A percentile compares a stretch with the other conserved stretches of the same genome.
These are phyloP conservation scores for Thelonectria discophora DNA, from an alignment of 2,329 filamentous ascomycete genomes.

Conservation along the genomic window DNA sequence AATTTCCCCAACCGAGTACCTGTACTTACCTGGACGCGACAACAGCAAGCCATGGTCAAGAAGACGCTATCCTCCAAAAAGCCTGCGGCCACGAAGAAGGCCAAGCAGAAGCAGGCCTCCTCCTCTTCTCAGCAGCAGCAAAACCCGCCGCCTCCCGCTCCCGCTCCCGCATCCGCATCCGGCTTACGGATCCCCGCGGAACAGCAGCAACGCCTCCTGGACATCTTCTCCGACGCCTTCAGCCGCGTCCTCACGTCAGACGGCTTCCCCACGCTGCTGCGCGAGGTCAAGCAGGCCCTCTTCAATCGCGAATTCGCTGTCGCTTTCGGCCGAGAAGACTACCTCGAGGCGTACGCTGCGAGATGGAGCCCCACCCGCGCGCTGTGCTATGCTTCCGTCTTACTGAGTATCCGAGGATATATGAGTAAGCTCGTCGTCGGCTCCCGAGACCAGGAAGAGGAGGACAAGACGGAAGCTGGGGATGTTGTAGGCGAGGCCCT, in stretches of 20 bases:
- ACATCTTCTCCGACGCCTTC: conserved; percentile 77
- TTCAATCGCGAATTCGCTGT: conserved; percentile 84
- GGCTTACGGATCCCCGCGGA: conserved; percentile 34
- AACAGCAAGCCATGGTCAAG: conserved; percentile 37
- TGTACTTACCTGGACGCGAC: neutral
- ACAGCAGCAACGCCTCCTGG: conserved; percentile 77
- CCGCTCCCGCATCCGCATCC: neutral
- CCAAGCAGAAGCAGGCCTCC: neutral
- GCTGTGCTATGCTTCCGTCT: conserved; percentile 76
- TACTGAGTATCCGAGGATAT: conserved; percentile 51
- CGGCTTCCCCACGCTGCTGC: conserved; percentile 67
- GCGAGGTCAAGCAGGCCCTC: conserved; percentile 85
- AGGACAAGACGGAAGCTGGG: neutral
- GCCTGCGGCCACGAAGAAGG: conserved; percentile 6
- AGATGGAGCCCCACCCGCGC: conserved; percentile 91
- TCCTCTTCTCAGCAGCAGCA: conserved; percentile 3
- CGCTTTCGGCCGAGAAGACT: conserved; percentile 77
- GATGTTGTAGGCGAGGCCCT: neutral
- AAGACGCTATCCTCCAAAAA: conserved; percentile 35
- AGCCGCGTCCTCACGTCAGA: conserved; percentile 56
- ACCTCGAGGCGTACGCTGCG: conserved; percentile 84
- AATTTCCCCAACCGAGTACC: neutral
- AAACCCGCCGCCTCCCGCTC: conserved; percentile 18
- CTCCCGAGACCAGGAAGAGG: neutral
- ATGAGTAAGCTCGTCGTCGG: conserved; percentile 44